Evolutionary conservation across 202 grass and related monocot species (phyloP).

Genomic region (Carex sylvatica): DNA sequence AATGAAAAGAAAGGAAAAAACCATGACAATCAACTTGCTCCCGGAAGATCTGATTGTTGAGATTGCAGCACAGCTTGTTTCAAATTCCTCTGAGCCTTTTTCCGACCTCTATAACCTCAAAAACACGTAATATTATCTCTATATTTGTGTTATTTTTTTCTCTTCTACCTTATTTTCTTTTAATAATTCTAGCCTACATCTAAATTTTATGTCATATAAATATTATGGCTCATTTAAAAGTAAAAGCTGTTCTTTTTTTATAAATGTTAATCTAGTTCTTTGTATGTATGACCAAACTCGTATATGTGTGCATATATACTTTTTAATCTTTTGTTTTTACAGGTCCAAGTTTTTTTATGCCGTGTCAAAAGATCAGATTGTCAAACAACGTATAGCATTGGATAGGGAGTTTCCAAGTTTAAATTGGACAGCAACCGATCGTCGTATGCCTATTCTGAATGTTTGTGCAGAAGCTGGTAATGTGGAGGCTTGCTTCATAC

Average conservation of each 20-base stretch:
- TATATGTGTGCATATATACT: not conserved
- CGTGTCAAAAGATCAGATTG: not conserved
- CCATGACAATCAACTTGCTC: not conserved
- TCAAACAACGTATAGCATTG: not conserved
- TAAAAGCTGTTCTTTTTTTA: no score
- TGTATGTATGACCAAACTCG: not conserved
- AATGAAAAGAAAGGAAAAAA: not conserved
- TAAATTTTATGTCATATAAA: no score
- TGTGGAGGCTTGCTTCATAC: not conserved
- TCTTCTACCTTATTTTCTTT: not conserved
- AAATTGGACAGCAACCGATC: not conserved
- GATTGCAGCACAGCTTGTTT: not conserved
- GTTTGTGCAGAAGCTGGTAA: not conserved
- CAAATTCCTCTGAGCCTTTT: not conserved
- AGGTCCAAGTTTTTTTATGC: not conserved
- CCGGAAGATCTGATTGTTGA: not conserved
- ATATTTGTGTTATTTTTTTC: not conserved
- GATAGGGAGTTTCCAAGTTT: not conserved
- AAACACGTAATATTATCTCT: not conserved
- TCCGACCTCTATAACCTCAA: not conserved
- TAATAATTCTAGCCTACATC: no score
- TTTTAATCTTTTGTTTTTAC: not conserved
- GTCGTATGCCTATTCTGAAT: not conserved
- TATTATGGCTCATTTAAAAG: no score
- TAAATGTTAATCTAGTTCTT: not conserved